A percentile compares a stretch with the other conserved stretches of the same genome.
These are phyloP conservation scores for Cladosporium sp. DNA, from an alignment of 2,329 filamentous ascomycete species.

Conservation along the genomic window DNA sequence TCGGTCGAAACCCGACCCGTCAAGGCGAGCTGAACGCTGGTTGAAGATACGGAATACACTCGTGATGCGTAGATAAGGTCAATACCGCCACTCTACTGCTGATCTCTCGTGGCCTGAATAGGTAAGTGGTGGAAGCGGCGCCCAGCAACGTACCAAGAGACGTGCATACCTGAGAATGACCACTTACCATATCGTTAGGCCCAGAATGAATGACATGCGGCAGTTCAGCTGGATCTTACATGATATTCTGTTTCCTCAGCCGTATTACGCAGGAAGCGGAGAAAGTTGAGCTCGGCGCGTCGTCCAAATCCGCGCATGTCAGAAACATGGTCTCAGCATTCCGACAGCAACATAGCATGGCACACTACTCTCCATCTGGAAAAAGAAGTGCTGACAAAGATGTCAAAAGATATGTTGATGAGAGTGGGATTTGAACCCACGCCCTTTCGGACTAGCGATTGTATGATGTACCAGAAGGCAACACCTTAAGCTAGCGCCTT, in stretches of 20 bases:
- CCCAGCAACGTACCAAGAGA: background rate
- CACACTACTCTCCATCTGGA: background rate
- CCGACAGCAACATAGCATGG: background rate
- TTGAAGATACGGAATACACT: background rate
- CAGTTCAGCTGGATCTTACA: background rate
- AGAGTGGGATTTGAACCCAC: slow-evolving; percentile 23
- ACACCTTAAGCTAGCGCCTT: slow-evolving; percentile 21
- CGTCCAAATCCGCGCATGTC: background rate
- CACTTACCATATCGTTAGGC: background rate
- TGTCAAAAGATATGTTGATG: slow-evolving; percentile 18
- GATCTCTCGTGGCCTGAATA: background rate
- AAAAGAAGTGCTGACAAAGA: background rate
- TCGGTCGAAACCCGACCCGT: background rate
- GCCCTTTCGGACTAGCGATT: slow-evolving; percentile 22
- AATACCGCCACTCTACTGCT: background rate
- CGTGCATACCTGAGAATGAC: background rate
- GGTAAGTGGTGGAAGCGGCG: background rate
- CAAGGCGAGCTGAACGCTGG: background rate
- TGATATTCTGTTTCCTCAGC: background rate
- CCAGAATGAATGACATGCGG: background rate
- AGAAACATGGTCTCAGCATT: background rate
- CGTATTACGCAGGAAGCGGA: background rate
- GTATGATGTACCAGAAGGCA: background rate
- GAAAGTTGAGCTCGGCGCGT: background rate
- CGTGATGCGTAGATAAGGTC: background rate